Evolutionary conservation across 2,329 filamentous ascomycete species (phyloP), one percentile per base, ranked within the genome.

Genomic region (Xylaria sp.): DNA sequence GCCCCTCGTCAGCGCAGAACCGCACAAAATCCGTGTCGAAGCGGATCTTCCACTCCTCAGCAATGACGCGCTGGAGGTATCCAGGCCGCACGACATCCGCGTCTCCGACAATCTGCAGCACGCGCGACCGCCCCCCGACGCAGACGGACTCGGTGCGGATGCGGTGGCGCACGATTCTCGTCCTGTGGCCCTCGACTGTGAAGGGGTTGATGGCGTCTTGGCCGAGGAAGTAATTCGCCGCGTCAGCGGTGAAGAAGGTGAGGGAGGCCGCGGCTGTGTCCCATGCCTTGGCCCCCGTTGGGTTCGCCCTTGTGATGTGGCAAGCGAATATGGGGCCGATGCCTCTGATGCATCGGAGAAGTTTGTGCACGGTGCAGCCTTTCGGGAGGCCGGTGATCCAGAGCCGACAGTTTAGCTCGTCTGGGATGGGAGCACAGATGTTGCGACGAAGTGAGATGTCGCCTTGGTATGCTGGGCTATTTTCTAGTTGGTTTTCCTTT

Each of bases 371-470:
- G 1, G 63, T 69, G 12, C 63, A 66, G 9, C 6, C 10, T 13
- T 51, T 9, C 9, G 66, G 66, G 1, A 69, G 66, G 29, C 60
- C 63, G 25, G 63, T 69, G 53, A 69, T 66, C 67, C 67, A 66
- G 29, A 69, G 48, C 18, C 59, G 67, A 21, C 63, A 66, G 18
- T 66, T 69, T 3, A 21, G 37, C 8, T 59, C 40, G 10, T 66
- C 37, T 0, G 27, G 16, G 18, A 69, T 63, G 1, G 10, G 10
- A 18, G 47, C 40, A 21, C 16, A 23, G 12, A 40, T 16, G n/a
- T 69, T 66, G n/a, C 18, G 53, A 16, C 13, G 32, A 21, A 63
- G 37, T 3, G 16, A 16, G 5, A 5, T 2, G 4, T 66, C 40
- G 18, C 66, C 53, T 10, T 50, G 63, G 27, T 54, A 42, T 8